Percentiles rank a stretch among this genome's conserved stretches.
These are phyloP conservation scores for Candida sp. DNA, from an alignment of 1,139 yeast species.

Conservation along the genomic window DNA sequence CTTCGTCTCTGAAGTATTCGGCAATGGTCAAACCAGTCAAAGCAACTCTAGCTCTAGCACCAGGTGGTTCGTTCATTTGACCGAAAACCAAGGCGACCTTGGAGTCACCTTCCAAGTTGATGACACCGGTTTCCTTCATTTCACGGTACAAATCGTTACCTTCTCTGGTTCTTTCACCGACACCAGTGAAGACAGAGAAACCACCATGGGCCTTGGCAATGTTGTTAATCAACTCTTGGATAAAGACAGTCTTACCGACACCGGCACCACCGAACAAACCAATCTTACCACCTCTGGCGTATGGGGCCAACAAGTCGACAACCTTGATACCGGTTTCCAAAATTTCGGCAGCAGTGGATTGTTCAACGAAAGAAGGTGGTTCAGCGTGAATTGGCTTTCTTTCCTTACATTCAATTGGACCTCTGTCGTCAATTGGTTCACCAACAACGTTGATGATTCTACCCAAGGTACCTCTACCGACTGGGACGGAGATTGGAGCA, in stretches of 20 bases:
- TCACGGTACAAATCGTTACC: conserved; percentile 99
- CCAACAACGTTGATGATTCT: conserved; percentile 99
- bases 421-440: conserved; percentile 99
- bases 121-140: conserved; percentile 99
- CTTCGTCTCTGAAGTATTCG: conserved; percentile 99
- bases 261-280: conserved; percentile 99
- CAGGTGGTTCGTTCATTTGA: conserved; percentile 99
- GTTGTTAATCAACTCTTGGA: conserved; percentile 99
- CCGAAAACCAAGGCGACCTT: conserved; percentile 99
- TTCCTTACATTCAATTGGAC: conserved; percentile 92
- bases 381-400: conserved; percentile 99
- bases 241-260: conserved; percentile 99
- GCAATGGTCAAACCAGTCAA: conserved; percentile 99
- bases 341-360: conserved; percentile 97
- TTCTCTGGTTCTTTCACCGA: conserved; percentile 99
- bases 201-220: conserved; percentile 99
- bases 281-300: conserved; percentile 99
- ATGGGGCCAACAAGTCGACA: conserved; percentile 99
- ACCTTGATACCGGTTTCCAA: conserved; percentile 99
- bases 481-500: conserved; percentile 98
- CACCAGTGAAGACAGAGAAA: conserved; percentile 99
- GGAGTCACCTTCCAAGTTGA: conserved; percentile 99
- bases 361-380: conserved; percentile 95
- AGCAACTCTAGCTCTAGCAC: conserved; percentile 99
- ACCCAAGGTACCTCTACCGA: conserved; percentile 99